Evolutionary conservation across 257 asterid genomes (phyloP).

Genomic region (Solanum okadae): DNA sequence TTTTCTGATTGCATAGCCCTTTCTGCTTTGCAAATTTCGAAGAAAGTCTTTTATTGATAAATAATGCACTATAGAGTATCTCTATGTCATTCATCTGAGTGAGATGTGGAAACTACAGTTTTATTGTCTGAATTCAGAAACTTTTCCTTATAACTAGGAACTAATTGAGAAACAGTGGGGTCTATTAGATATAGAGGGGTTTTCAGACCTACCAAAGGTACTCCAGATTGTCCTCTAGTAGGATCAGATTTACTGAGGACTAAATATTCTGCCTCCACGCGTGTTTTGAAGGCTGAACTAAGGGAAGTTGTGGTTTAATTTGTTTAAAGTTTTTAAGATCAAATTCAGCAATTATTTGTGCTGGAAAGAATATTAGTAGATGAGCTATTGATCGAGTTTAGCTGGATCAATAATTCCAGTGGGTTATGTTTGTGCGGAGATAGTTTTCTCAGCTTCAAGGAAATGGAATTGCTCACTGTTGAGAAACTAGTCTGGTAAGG

Average conservation of each 20-base stretch:
- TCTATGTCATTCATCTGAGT: not conserved
- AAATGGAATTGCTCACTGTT: not conserved
- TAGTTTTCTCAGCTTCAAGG: not conserved
- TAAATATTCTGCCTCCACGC: not conserved
- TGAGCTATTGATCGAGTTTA: not conserved
- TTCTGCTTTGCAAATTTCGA: not conserved
- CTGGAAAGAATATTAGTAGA: not conserved
- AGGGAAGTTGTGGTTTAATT: not conserved
- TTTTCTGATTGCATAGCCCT: not conserved
- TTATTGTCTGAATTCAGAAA: not conserved
- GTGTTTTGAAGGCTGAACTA: not conserved
- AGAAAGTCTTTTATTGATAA: not conserved
- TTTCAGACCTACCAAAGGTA: not conserved
- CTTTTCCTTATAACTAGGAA: not conserved
- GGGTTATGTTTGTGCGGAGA: not conserved
- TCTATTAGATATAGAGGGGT: not conserved
- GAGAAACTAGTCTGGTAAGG: not conserved
- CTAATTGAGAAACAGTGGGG: not conserved
- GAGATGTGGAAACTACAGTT: not conserved
- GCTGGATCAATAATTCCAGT: not conserved
- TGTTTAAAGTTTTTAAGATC: not conserved
- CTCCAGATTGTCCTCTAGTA: not conserved
- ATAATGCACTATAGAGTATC: not conserved
- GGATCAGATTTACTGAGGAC: not conserved
- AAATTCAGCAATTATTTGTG: not conserved